A percentile compares a stretch with the other conserved stretches of the same genome.
phyloP scores from a whole-genome alignment of 192 early-diverging fungal species.

The Podila epicladia region DNA sequence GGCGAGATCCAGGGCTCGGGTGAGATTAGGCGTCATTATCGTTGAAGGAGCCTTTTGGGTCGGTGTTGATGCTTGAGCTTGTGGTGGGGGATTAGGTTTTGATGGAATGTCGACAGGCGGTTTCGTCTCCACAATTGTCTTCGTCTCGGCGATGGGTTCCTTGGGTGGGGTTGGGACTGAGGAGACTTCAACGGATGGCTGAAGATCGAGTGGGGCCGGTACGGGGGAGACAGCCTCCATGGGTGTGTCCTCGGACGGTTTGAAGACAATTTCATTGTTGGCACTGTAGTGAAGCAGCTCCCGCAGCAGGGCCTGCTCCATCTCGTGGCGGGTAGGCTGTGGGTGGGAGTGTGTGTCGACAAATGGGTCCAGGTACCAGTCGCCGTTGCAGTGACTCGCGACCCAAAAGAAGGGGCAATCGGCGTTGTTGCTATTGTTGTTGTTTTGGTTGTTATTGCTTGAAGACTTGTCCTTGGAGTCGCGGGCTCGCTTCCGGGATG shows the following conservation, averaged over 20 bases:
- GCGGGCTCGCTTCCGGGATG: slow-evolving; percentile 1
- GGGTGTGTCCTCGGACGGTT: background rate
- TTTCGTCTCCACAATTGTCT: background rate
- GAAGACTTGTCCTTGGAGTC: background rate
- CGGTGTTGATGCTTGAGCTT: background rate
- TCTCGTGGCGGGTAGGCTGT: slow-evolving; percentile 1
- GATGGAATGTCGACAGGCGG: background rate
- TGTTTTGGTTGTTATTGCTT: background rate
- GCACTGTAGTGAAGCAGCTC: background rate
- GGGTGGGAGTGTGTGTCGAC: slow-evolving; percentile 4
- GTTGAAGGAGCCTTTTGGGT: background rate
- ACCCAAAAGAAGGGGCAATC: background rate
- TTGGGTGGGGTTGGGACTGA: background rate
- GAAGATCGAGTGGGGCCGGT: background rate
- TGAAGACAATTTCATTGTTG: background rate
- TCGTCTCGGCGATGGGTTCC: background rate
- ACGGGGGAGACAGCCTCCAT: background rate
- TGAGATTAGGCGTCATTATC: background rate
- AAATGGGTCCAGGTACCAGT: background rate
- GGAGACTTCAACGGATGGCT: background rate
- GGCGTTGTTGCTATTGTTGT: background rate
- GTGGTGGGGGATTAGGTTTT: background rate
- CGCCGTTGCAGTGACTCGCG: slow-evolving; percentile 2
- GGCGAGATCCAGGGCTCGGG: background rate
- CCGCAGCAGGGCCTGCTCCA: background rate